A percentile compares a stretch with the other conserved stretches of the same genome.
These are phyloP conservation scores for Penicillium sp. DNA, from an alignment of 2,329 filamentous ascomycete species.

Conservation along the genomic window DNA sequence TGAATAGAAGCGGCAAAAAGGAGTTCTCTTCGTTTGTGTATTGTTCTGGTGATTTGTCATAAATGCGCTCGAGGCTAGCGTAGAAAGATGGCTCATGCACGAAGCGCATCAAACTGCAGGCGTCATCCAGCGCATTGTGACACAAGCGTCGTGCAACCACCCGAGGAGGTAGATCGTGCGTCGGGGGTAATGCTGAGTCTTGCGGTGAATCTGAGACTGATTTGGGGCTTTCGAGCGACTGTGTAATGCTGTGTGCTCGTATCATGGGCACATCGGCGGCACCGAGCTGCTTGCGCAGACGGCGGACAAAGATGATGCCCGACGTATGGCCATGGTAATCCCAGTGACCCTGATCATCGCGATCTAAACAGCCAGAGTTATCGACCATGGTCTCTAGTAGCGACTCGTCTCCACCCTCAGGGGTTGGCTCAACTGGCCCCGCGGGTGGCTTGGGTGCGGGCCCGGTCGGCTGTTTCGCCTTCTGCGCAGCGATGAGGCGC, in stretches of 20 bases:
- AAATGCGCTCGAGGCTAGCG: constrained; percentile 73
- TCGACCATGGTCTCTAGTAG: constrained; percentile 93
- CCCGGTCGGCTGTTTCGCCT: constrained; percentile 24
- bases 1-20: constrained; percentile 70
- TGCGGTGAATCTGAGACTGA: constrained; percentile 65
- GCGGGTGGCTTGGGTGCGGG: constrained; percentile 19
- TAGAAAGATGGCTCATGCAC: constrained; percentile 83
- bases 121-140: constrained; percentile 62
- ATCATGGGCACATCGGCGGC: constrained; percentile 56
- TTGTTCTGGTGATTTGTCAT: constrained; percentile 65
- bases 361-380: constrained; percentile 83
- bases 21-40: constrained; percentile 65
- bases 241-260: constrained; percentile 52
- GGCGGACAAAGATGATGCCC: constrained; percentile 81
- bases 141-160: constrained; percentile 59
- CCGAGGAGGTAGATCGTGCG: constrained; percentile 68
- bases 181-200: constrained; percentile 54
- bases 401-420: constrained; percentile 61
- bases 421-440: constrained; percentile 27
- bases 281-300: constrained; percentile 85
- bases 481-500: constrained; percentile 50
- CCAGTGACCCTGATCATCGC: constrained; percentile 89
- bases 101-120: constrained; percentile 66
- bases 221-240: constrained; percentile 70
- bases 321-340: constrained; percentile 96